phyloP scores from a whole-genome alignment of 176 grass and related monocot genomes.

The Melocanna baccifera region DNA sequence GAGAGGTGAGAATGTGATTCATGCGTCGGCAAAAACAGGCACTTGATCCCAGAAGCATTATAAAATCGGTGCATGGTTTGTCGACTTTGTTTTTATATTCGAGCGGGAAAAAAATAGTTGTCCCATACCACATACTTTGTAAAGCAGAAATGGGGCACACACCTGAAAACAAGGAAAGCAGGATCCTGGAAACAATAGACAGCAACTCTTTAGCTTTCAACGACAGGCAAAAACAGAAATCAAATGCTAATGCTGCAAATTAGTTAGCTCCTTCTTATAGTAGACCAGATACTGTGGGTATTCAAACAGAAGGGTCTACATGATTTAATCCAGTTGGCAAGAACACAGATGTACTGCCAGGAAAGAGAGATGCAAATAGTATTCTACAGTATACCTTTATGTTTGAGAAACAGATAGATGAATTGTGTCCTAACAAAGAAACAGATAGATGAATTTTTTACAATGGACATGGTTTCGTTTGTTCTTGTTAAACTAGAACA shows the following conservation, averaged over 20 bases:
- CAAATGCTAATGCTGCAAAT: background rate
- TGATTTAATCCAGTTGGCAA: background rate
- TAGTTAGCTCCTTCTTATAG: background rate
- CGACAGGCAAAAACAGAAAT: background rate
- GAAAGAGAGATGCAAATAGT: background rate
- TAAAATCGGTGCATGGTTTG: slow-evolving; percentile 13
- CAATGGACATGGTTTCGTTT: background rate
- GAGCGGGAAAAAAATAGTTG: background rate
- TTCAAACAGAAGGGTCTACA: background rate
- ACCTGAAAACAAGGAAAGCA: slow-evolving; percentile 27
- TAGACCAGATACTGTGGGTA: background rate
- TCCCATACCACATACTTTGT: background rate
- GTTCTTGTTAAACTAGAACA: background rate
- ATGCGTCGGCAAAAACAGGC: background rate
- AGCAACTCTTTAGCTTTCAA: slow-evolving; percentile 12
- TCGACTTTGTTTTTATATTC: slow-evolving; percentile 22
- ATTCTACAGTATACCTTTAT: background rate
- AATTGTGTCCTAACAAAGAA: background rate
- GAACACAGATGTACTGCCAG: background rate
- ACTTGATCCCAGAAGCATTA: slow-evolving; percentile 34
- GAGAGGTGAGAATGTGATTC: slow-evolving; percentile 1
- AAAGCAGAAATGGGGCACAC: background rate
- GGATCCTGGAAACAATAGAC: slow-evolving; percentile 31
- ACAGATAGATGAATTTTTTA: background rate
- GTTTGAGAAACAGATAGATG: background rate